Evolutionary conservation across 495 filamentous ascomycete genomes (phyloP), one percentile per base, ranked within the genome.

Genomic region (Talaromyces thailandensis): DNA sequence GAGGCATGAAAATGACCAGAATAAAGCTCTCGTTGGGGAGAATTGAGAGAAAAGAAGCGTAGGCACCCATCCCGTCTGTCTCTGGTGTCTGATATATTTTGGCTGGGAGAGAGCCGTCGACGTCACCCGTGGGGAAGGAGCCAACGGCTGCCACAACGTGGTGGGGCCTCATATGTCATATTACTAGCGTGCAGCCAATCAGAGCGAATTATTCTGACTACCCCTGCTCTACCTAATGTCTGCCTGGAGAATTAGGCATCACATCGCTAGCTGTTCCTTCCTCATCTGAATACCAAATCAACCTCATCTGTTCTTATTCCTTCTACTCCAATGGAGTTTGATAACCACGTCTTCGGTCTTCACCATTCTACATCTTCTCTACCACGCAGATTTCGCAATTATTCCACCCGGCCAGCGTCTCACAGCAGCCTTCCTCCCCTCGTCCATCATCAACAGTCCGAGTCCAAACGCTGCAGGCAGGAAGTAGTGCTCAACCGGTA

Each of bases 401-500:
- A 67, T 58, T 0, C 79, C 73, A 45, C 70, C 68, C 7, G 79
- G 79, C 63, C 75, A 82, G 31, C 68, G 50, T 23, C 80, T 67
- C 3, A 82, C 80, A n/a, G 71, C 24, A 56, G 76, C 62, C 67
- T 81, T 81, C 53, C 78, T 66, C 25, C 76, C 58, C 74, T 83
- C 80, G 65, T 83, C 79, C 74, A 79, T 73, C 31, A 70, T 61
- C 21, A 84, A 67, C 9, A 84, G 72, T 5, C 78, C 81, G 35
- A 82, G 51, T 14, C 76, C 81, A 57, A 82, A 65, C 11, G 74
- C 75, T 5, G 82, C 48, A 0, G 81, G 81, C 52, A 83, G 69
- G n/a, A 81, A 69, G 78, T 79, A 84, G 62, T 73, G 80, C 71
- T 81, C 71, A 4, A 79, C 67, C 4, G 81, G 81, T 0, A 81